A percentile compares a stretch with the other conserved stretches of the same genome.
Evolutionary conservation across 2,329 filamentous ascomycete genomes (phyloP).

Genomic region (Sclerotinia glacialis): DNA sequence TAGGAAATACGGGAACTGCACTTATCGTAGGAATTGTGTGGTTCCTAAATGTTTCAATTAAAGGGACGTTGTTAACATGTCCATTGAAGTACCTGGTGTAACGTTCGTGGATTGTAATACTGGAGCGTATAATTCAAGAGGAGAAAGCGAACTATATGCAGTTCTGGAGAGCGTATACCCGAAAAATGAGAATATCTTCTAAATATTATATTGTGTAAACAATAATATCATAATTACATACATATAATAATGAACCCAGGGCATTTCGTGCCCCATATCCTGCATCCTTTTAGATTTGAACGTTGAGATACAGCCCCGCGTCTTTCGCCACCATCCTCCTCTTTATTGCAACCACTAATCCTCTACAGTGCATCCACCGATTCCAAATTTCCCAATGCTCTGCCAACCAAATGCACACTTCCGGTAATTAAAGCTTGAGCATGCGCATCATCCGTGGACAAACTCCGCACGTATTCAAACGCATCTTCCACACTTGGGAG

Average conservation of each 20-base stretch:
- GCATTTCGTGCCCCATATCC: neutral
- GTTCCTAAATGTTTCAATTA: neutral
- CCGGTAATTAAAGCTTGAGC: constrained; percentile 52
- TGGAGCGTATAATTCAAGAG: neutral
- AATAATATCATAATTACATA: neutral
- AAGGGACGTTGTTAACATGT: neutral
- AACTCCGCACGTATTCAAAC: constrained; percentile 46
- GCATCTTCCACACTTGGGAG: constrained; percentile 57
- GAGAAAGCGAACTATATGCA: neutral
- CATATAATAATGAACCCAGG: neutral
- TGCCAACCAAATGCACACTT: constrained; percentile 63
- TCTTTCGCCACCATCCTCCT: neutral
- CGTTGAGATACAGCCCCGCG: neutral
- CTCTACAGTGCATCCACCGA: constrained; percentile 35
- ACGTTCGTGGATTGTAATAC: neutral
- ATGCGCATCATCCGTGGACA: constrained; percentile 36
- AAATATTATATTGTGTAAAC: constrained; percentile 2
- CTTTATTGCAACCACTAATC: neutral
- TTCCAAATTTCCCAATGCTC: constrained; percentile 70
- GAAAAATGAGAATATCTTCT: neutral
- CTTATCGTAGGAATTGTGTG: neutral
- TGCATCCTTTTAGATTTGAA: neutral
- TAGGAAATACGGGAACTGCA: neutral
- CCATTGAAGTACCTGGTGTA: neutral
- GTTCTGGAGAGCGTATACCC: neutral